Base-by-base conservation (phyloP, 2,329 filamentous ascomycete genomes). In the Neocucurbitaria cava region DNA sequence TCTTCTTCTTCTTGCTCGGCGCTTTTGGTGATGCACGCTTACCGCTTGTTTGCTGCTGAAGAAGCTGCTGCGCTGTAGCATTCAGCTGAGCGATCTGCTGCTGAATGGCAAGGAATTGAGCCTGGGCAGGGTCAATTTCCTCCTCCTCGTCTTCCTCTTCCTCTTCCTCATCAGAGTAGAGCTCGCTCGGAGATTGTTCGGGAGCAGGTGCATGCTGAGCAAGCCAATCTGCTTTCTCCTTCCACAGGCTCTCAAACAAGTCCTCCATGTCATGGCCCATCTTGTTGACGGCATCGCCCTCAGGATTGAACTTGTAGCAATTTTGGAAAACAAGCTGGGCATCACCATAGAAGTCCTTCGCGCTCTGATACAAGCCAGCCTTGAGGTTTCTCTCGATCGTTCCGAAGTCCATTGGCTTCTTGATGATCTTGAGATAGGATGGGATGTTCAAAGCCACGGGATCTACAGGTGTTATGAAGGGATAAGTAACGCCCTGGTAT, bases 401-500 rank as follows among this genome's bases (percentile, higher is more conserved):
- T 15, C 84, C 82, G 45, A 97, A 82, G 74, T 99, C 94, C 94
- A 98, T 99, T 0, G 95, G 95, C 73, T 93, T 92, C 81, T 96
- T 98, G 78, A 99, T 92, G 58, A 98, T 82, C 68, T 89, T 92
- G 74, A 95, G 91, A 73, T 99, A 99, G 21, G 89, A 89, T 0
- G 95, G 95, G 55, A 98, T 97, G 72, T 94, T 92, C 49, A 98
- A 81, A 0, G 93, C 94, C 31, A 98, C 93, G 0, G 95, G 92
- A 72, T 99, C 95, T 18, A 99, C 95, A 0, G 95, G 90, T 7
- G 85, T 79, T 66, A 91, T 79, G 79, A 99, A 99, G 54, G 90
- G 88, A 50, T 83, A 83, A 39, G 91, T 91, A 62, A 88, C 79
- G 1, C 78, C 71, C 51, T 81, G 82, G 71, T 97, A 85, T 73